Conservation (phyloP, 164 flowering plant species). For the Kalanchoe fedtschenkoi region DNA sequence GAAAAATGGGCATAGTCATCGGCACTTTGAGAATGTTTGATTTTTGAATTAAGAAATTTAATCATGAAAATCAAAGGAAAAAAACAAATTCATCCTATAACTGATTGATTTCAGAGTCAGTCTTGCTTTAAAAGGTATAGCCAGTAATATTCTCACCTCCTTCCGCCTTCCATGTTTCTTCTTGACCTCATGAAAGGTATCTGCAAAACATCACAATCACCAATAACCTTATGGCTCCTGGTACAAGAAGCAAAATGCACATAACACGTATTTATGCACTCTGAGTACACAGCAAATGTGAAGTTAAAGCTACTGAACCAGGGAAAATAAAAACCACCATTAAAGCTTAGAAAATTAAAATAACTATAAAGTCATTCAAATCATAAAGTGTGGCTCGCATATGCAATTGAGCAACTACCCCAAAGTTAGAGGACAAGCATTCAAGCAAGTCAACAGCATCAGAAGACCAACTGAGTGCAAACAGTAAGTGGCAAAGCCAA, state of each 20-base stretch:
- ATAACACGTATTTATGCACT: background rate
- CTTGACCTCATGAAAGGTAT: conserved; percentile 57
- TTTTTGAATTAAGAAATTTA: background rate
- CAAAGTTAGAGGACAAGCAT: too few relatives aligned
- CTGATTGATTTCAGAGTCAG: background rate
- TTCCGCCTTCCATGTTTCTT: conserved; percentile 30
- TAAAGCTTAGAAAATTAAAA: too few relatives aligned
- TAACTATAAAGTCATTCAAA: too few relatives aligned
- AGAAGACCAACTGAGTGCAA: too few relatives aligned
- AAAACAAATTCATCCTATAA: background rate
- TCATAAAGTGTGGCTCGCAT: too few relatives aligned
- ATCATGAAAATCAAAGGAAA: background rate
- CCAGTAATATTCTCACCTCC: conserved; percentile 19
- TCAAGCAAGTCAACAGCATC: too few relatives aligned
- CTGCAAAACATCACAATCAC: conserved; percentile 19
- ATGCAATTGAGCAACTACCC: too few relatives aligned
- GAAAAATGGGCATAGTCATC: background rate
- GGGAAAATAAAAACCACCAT: too few relatives aligned
- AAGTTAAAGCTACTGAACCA: too few relatives aligned
- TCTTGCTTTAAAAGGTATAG: background rate
- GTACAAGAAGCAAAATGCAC: background rate
- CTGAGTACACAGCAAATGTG: too few relatives aligned
- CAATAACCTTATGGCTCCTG: background rate
- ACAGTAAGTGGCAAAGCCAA: too few relatives aligned
- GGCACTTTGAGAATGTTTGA: background rate